A percentile compares a stretch with the other conserved stretches of the same genome.
These are phyloP conservation scores for Salvia miltiorrhiza DNA, from an alignment of 257 asterid genomes.

Conservation along the genomic window DNA sequence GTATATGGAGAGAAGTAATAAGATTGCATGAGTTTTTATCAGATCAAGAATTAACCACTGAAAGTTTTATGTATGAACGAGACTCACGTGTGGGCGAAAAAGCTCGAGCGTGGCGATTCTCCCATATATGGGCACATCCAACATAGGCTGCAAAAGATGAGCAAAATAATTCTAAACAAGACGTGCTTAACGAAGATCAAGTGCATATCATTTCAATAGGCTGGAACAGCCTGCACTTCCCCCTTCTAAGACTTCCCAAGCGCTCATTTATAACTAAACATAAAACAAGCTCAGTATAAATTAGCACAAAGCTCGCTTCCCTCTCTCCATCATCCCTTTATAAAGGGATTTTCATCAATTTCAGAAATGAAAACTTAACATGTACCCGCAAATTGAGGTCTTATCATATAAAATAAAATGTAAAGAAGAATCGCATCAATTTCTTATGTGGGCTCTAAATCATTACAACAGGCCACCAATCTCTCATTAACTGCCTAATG, in stretches of 20 bases:
- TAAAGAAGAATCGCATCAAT: not conserved
- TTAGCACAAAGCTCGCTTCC: not conserved
- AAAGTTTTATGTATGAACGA: constrained; percentile 14
- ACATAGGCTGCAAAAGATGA: constrained; percentile 65
- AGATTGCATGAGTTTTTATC: constrained; percentile 5
- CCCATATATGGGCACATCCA: constrained; percentile 99
- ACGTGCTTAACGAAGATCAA: not conserved
- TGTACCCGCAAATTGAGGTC: not conserved
- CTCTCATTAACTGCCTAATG: not conserved
- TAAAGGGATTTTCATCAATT: not conserved
- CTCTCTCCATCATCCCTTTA: constrained; percentile 3
- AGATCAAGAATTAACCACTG: constrained; percentile 3
- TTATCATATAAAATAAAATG: not conserved
- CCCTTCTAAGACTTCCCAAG: not conserved
- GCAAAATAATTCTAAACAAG: not conserved
- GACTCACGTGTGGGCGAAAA: constrained; percentile 94
- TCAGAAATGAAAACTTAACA: not conserved
- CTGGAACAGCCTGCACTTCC: not conserved
- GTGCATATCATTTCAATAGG: not conserved
- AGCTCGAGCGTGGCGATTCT: constrained; percentile 98
- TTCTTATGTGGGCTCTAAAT: not conserved
- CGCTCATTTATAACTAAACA: not conserved
- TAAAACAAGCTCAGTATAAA: not conserved
- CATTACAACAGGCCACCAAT: not conserved
- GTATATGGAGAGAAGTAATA: not conserved